phyloP scores from a whole-genome alignment of 306 rosid species.

The Inga leiocalycina region DNA sequence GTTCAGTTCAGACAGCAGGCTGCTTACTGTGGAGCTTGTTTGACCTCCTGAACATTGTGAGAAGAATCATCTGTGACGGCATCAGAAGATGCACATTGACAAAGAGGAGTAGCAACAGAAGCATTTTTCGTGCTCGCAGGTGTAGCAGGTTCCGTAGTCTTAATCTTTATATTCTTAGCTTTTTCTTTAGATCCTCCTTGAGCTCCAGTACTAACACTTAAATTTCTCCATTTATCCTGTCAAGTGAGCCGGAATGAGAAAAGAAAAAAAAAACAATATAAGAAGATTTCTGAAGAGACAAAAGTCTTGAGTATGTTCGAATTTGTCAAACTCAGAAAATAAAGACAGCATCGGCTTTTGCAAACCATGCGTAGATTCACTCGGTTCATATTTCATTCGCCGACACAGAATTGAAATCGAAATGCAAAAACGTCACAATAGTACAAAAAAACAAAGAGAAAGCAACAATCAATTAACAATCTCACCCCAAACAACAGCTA shows the following conservation, averaged over 20 bases:
- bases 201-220: background rate
- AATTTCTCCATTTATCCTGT: no score
- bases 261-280: no score
- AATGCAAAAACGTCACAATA: background rate
- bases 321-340: no score
- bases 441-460: background rate
- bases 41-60: conserved; percentile 48
- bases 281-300: no score
- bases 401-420: background rate
- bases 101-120: conserved; percentile 25
- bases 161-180: conserved; percentile 46
- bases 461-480: background rate
- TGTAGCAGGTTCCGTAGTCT: conserved; percentile 36
- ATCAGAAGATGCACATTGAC: conserved; percentile 30
- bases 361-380: no score
- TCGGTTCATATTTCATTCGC: background rate
- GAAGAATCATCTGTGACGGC: conserved; percentile 40
- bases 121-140: conserved; percentile 14
- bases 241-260: no score
- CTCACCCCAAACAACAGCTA: conserved; percentile 2
- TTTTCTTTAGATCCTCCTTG: conserved; percentile 33
- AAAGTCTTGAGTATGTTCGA: background rate
- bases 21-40: conserved; percentile 51
- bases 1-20: background rate
- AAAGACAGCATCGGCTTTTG: no score